Percentiles rank a stretch among this genome's conserved stretches.
Conservation (phyloP, 2,329 filamentous ascomycete species). For the Aureobasidium vineae region DNA sequence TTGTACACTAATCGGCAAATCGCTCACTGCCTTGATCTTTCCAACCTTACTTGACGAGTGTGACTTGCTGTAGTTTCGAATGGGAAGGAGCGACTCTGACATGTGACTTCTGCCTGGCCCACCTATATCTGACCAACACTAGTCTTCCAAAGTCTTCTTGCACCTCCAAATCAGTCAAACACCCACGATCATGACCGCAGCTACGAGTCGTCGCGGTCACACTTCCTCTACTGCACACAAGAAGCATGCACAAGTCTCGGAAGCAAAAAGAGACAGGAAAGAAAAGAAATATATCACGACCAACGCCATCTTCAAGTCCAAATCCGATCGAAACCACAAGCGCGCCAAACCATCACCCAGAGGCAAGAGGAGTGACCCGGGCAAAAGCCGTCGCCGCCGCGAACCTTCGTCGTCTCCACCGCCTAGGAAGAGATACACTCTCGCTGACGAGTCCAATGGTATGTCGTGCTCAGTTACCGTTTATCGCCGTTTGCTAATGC, state of each 20-base stretch:
- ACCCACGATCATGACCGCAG: not conserved
- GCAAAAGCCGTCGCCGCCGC: constrained; percentile 11
- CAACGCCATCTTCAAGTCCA: constrained; percentile 18
- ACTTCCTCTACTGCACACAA: not conserved
- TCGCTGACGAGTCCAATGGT: constrained; percentile 25
- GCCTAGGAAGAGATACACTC: constrained; percentile 21
- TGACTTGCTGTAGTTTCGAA: not conserved
- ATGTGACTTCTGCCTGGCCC: not conserved
- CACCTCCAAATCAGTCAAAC: not conserved
- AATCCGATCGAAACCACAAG: not conserved
- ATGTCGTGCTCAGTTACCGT: too few species aligned
- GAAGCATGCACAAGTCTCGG: not conserved
- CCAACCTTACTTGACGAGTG: not conserved
- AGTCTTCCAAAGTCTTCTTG: not conserved
- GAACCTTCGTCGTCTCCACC: constrained; percentile 9
- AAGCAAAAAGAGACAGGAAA: constrained; percentile 12
- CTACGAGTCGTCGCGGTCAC: not conserved
- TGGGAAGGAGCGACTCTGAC: constrained; percentile 7
- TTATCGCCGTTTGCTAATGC: too few species aligned
- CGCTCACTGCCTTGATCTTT: not conserved
- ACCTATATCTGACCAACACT: not conserved
- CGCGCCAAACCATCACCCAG: not conserved
- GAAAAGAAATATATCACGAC: constrained; percentile 22
- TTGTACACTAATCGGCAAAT: constrained; percentile 16
- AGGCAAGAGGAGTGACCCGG: not conserved